Conservation (phyloP, 2,329 filamentous ascomycete species). For the Fusarium tupiense region DNA sequence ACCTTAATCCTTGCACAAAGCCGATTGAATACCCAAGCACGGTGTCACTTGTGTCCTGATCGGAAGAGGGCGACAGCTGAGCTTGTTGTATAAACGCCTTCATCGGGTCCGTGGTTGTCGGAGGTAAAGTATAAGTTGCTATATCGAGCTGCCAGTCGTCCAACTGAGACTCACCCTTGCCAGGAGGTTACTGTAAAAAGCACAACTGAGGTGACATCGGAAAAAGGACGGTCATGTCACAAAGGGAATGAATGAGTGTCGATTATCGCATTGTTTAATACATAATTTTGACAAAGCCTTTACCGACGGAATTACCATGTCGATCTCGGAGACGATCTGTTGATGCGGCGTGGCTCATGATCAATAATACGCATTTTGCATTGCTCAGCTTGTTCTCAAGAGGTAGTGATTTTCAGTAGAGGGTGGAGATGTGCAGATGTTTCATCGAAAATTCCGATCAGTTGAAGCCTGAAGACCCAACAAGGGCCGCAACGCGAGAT, state of each 20-base stretch:
- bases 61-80: conserved; percentile 11
- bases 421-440: conserved; percentile 1
- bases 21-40: conserved; percentile 23
- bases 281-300: conserved; percentile 26
- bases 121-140: conserved; percentile 35
- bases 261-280: conserved; percentile 17
- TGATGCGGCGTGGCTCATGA: conserved; percentile 11
- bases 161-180: conserved; percentile 26
- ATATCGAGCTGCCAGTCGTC: conserved; percentile 32
- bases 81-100: conserved; percentile 25
- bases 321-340: conserved; percentile 22
- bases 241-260: background rate
- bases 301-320: conserved; percentile 13
- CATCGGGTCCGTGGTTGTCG: conserved; percentile 5
- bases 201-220: conserved; percentile 20
- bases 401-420: conserved; percentile 5
- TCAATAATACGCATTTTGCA: conserved; percentile 6
- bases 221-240: background rate
- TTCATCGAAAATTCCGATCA: conserved; percentile 17
- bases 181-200: background rate
- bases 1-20: conserved; percentile 27
- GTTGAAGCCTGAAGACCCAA: background rate
- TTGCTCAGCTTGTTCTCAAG: conserved; percentile 11
- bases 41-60: conserved; percentile 20
- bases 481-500: background rate